Evolutionary conservation across 2,329 filamentous ascomycete species (phyloP), one percentile per base, ranked within the genome.

Genomic region (Hypomyces rosellus): DNA sequence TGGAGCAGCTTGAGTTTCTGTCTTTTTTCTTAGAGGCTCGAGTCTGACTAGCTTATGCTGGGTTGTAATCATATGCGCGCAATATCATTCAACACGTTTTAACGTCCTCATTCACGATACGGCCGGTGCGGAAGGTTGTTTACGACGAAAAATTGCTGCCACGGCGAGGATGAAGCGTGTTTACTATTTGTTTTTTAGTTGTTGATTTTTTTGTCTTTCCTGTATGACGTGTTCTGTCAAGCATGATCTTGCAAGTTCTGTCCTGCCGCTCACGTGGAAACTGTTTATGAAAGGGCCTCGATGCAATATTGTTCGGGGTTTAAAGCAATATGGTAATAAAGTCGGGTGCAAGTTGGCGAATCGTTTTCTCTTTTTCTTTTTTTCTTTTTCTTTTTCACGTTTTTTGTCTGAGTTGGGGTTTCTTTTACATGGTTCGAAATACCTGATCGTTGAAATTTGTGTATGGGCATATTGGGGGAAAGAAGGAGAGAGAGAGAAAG

Each of bases 191-290:
- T 48, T 48, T 30, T 40, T n/a, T 40, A 48, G 11, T 45, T 43
- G 54, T 45, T 52, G 34, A 11, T 48, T 30, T 14, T 47, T 46
- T 34, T 38, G 41, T 25, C 41, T 50, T 50, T 52, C 42, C 38
- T 52, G 49, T 51, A 45, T 48, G 43, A 40, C 43, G 39, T 51
- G 46, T 51, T 48, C 43, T 45, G 49, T 47, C 36, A 47, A 48
- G 44, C 55, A 52, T 50, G 47, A 53, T 56, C 43, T 43, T 47
- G 53, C 53, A 38, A 50, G 34, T 50, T 46, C 41, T 51, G 46
- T 51, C 38, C 46, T 48, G 41, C 50, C 34, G 25, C 40, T 51
- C 50, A 48, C 47, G 50, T 45, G 45, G 50, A 48, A 45, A 44
- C 50, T 48, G 50, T 48, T 48, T 30, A 51, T 41, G 50, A 51